Evolutionary conservation across 352 stramenopile genomes (phyloP), one percentile per base, ranked within the genome.

Genomic region (Phytophthora pseudosyringae): DNA sequence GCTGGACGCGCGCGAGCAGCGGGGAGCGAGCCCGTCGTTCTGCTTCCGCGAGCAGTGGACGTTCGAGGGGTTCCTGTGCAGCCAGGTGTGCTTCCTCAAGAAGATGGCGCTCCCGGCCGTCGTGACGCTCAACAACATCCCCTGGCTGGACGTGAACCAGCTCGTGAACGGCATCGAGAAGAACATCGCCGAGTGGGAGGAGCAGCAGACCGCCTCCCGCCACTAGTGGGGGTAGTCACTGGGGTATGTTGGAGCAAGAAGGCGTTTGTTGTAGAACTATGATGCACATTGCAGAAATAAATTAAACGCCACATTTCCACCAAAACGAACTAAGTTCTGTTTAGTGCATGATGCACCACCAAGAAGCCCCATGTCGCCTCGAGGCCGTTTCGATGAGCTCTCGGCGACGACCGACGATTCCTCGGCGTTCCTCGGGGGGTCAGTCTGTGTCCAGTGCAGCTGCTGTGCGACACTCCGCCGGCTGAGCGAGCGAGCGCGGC

Each of bases 1-100:
- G 49, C 49, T 90, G 35, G 86, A 94, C 51, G 55, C 67, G 25
- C 79, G 69, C 25, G 65, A 83, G 51, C 41, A 76, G 29, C 57
- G 56, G 16, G 16, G 64, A 1, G 73, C 83, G 39, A 85, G 77
- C 32, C 83, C 83, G 3, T 70, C 63, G 40, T 88, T 73, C 49
- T 90, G 69, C 57, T 89, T 81, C 41, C 79, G 81, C 11, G 67
- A 86, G 36, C 64, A 70, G 57, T 92, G 76, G 73, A 77, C 67
- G 16, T 68, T 77, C 3, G 59, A 75, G n/a, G 59, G 67, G 10
- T 90, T 92, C 29, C 44, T 92, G 18, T 38, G 61, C 26, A 79
- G 58, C 47, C 83, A 92, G 55, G 74, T 89, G 38, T 76, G 80
- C 44, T 92, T 92, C 46, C 70, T 92, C 9, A 56, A 73, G 68